Conservation (phyloP, 495 filamentous ascomycete species). For the Penicillium crystallinum region DNA sequence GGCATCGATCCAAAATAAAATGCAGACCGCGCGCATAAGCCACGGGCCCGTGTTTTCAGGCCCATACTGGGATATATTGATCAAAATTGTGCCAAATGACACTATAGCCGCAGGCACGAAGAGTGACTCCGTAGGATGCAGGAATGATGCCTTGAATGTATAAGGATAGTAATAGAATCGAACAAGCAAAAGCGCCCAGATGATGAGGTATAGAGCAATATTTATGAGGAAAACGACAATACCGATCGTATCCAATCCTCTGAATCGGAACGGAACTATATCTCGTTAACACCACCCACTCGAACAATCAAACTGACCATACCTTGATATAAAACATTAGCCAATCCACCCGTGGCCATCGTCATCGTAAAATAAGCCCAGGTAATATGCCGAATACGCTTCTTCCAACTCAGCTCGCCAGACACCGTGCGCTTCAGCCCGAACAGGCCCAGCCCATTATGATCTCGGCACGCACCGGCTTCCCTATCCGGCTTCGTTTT, state of each 20-base stretch:
- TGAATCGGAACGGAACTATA: slow-evolving; percentile 63
- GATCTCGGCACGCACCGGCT: neutral
- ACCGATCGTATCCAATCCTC: slow-evolving; percentile 66
- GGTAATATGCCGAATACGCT: slow-evolving; percentile 47
- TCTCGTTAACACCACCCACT: neutral
- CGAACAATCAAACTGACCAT: slow-evolving; percentile 6
- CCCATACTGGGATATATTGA: slow-evolving; percentile 77
- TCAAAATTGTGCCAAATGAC: slow-evolving; percentile 68
- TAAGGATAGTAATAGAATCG: slow-evolving; percentile 68
- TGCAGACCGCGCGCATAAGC: slow-evolving; percentile 57
- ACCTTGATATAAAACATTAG: slow-evolving; percentile 71
- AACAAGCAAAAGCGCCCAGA: slow-evolving; percentile 59
- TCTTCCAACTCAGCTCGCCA: slow-evolving; percentile 36
- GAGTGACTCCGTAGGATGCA: slow-evolving; percentile 73
- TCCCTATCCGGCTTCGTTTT: slow-evolving; percentile 2
- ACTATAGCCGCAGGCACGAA: slow-evolving; percentile 73
- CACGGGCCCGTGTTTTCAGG: slow-evolving; percentile 59
- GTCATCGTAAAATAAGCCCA: slow-evolving; percentile 73
- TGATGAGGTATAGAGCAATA: slow-evolving; percentile 64
- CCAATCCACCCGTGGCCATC: slow-evolving; percentile 82
- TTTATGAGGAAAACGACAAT: slow-evolving; percentile 72
- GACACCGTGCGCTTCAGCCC: slow-evolving; percentile 4
- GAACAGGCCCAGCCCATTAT: slow-evolving; percentile 8
- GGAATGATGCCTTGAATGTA: slow-evolving; percentile 65
- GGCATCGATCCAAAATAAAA: slow-evolving; percentile 72